A percentile compares a stretch with the other conserved stretches of the same genome.
These are phyloP conservation scores for Vigna nakashimae DNA, from an alignment of 306 rosid species.

Conservation along the genomic window DNA sequence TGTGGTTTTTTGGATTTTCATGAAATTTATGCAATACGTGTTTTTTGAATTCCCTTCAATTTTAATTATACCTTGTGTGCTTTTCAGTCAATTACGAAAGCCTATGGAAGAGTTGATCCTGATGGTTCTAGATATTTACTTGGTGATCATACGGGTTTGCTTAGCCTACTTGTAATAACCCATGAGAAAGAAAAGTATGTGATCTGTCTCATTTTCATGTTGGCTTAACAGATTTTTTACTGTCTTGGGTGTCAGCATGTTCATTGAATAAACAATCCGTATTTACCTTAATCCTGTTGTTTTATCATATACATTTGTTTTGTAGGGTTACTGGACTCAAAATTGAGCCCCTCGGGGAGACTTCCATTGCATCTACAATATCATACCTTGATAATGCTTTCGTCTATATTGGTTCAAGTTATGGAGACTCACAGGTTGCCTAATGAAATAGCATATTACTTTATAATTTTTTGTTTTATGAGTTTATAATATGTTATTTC, in stretches of 20 bases:
- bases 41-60: constrained; percentile 28
- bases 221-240: constrained; percentile 7
- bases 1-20: constrained; percentile 1
- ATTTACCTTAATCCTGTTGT: constrained; percentile 19
- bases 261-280: constrained; percentile 1
- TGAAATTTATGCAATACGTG: neutral
- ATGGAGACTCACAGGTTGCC: constrained; percentile 94
- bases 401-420: constrained; percentile 93
- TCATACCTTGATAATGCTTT: constrained; percentile 96
- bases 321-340: constrained; percentile 96
- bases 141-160: constrained; percentile 91
- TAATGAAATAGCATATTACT: constrained; percentile 8
- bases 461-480: constrained; percentile 5
- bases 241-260: constrained; percentile 5
- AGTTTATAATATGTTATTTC: constrained; percentile 8
- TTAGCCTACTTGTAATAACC: constrained; percentile 92
- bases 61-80: constrained; percentile 41
- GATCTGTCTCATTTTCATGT: constrained; percentile 19
- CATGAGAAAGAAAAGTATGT: constrained; percentile 95
- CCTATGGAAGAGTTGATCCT: constrained; percentile 96
- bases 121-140: constrained; percentile 98
- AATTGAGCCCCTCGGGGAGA: constrained; percentile 95
- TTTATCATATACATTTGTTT: constrained; percentile 33
- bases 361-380: constrained; percentile 92
- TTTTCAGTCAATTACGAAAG: constrained; percentile 79